A percentile compares a stretch with the other conserved stretches of the same genome.
phyloP scores from a whole-genome alignment of 2,329 filamentous ascomycete genomes.

The Colletotrichum theobromicola region DNA sequence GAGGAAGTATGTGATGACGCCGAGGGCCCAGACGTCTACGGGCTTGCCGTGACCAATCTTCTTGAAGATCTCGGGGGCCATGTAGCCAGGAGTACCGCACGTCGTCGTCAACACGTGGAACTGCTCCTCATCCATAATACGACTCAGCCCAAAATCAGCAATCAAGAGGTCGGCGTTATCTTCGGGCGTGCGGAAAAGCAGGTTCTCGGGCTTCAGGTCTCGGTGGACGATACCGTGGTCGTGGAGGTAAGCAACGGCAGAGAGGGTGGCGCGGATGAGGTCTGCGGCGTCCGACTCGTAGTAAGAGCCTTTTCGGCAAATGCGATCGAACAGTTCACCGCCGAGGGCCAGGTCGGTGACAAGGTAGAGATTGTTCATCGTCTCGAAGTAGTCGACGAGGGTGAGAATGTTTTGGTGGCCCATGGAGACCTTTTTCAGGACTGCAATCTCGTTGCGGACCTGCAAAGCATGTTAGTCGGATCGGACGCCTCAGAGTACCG shows the following conservation, averaged over 20 bases:
- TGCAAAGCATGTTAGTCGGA: slow-evolving; percentile 37
- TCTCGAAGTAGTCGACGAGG: slow-evolving; percentile 98
- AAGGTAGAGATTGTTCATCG: slow-evolving; percentile 98
- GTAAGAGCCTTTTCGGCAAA: slow-evolving; percentile 98
- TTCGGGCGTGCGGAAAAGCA: slow-evolving; percentile 95
- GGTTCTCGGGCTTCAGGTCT: slow-evolving; percentile 96
- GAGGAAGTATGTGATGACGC: slow-evolving; percentile 98
- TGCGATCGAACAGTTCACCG: slow-evolving; percentile 96
- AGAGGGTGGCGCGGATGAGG: slow-evolving; percentile 91
- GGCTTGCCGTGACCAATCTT: slow-evolving; percentile 98
- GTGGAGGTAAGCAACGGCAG: slow-evolving; percentile 97
- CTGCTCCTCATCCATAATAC: slow-evolving; percentile 99
- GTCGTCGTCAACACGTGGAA: slow-evolving; percentile 98
- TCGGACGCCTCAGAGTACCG: neutral
- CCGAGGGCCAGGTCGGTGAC: slow-evolving; percentile 96
- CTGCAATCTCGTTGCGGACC: slow-evolving; percentile 97
- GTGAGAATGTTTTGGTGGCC: slow-evolving; percentile 98
- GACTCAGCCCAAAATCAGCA: slow-evolving; percentile 92
- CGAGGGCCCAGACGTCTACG: slow-evolving; percentile 97
- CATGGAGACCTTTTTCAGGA: slow-evolving; percentile 98
- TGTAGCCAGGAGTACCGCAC: slow-evolving; percentile 96
- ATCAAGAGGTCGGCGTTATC: slow-evolving; percentile 97
- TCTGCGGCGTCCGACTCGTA: slow-evolving; percentile 97
- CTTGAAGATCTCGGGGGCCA: slow-evolving; percentile 99
- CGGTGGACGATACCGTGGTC: slow-evolving; percentile 98